A percentile compares a stretch with the other conserved stretches of the same genome.
phyloP scores from a whole-genome alignment of 768 basidiomycete species.

The Suillus placidus region DNA sequence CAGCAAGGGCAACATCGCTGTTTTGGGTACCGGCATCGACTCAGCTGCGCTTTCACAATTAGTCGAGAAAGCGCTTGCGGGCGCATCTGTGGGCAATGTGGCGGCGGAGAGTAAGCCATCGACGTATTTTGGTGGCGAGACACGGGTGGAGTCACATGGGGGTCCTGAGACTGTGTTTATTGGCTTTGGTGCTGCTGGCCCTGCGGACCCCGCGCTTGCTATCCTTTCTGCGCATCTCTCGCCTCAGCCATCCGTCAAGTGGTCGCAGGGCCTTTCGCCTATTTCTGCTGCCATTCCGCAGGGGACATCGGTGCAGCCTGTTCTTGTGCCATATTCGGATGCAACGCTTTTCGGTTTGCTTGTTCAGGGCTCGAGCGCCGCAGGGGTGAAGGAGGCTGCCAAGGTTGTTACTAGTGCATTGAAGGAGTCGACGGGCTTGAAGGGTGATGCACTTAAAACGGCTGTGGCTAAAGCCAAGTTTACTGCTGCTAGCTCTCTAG shows the following conservation, averaged over 20 bases:
- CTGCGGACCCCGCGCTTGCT: conserved; percentile 70
- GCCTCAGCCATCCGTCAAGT: conserved; percentile 81
- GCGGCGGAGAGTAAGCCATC: conserved; percentile 30
- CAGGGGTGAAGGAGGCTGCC: conserved; percentile 67
- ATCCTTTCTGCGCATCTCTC: conserved; percentile 82
- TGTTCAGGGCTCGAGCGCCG: conserved; percentile 67
- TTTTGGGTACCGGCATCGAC: conserved; percentile 87
- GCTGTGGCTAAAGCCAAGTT: conserved; percentile 92
- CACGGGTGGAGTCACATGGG: conserved; percentile 65
- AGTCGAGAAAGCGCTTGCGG: conserved; percentile 67
- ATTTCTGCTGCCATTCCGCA: conserved; percentile 61
- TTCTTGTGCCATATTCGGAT: conserved; percentile 90
- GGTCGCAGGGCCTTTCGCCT: conserved; percentile 75
- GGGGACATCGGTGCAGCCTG: conserved; percentile 66
- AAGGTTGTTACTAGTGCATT: conserved; percentile 70
- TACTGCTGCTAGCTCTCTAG: conserved; percentile 66
- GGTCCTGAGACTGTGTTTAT: conserved; percentile 80
- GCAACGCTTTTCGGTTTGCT: conserved; percentile 85
- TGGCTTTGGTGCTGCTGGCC: conserved; percentile 77
- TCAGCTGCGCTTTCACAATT: conserved; percentile 68
- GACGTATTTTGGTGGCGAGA: conserved; percentile 85
- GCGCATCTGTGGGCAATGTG: conserved; percentile 35
- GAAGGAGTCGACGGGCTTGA: conserved; percentile 52
- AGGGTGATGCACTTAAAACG: conserved; percentile 70
- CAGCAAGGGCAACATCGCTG: conserved; percentile 76